Evolutionary conservation across 163 green algal genomes (phyloP), one percentile per base, ranked within the genome.

Genomic region (Chlamydomonas reinhardtii): DNA sequence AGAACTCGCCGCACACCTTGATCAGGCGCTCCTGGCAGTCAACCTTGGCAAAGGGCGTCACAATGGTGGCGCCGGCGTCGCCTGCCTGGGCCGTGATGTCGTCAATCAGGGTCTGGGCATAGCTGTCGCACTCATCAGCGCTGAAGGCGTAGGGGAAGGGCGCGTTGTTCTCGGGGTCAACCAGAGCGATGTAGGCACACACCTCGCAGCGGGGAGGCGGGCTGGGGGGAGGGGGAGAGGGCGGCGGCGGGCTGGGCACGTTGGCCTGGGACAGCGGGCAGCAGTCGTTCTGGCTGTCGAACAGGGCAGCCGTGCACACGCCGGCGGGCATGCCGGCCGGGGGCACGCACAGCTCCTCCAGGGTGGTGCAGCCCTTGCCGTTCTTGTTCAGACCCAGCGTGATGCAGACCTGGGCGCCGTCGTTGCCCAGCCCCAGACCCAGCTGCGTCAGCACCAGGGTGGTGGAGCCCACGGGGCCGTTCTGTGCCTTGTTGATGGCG

Each of bases 371-470:
- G 19, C 75, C 75, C 24, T 19, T 24, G 24, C 75, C 75, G 8
- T 43, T 14, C 25, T 22, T 31, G 75, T 83, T 83, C 34, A 22
- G 75, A 0, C 34, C 61, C 75, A 83, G 75, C 3, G 75, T 54
- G 14, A 83, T 31, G 75, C 75, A 83, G 22, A 83, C 31, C 37
- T 74, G 25, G 35, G 59, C 61, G 22, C 61, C 61, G 25, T 73
- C 29, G 62, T 35, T 29, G 27, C 2, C 61, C 64, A 54, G 37
- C 17, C 25, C 29, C 5, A 84, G n/a, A 2, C 65, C 65, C 39
- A 84, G 65, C 64, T 84, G 75, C 19, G 75, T 83, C 24, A 83
- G 75, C 20, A 62, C 61, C 35, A 83, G 75, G 29, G 62, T 37
- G 16, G 19, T 48, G 68, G 17, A 17, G 68, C 68, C 68, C 22